Base-by-base conservation (phyloP, 306 rosid species). In the Adenanthera pavonina region DNA sequence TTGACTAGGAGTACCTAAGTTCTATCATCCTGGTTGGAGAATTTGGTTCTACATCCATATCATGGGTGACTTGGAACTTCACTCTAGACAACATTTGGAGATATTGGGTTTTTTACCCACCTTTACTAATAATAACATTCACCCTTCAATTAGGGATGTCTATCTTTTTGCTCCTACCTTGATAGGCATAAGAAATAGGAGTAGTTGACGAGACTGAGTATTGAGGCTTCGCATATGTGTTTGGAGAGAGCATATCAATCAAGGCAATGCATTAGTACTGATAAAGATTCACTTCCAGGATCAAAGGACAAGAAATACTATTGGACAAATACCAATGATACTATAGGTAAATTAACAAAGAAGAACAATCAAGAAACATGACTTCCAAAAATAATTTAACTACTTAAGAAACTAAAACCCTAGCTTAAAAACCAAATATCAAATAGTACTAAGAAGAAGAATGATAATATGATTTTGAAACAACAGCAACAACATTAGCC, bases 31-130 rank as follows among this genome's bases (percentile, higher is more conserved):
- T 85, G 36, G 88, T 84, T 0, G 33, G 33, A 51, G 89, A 93
- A 80, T 82, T 89, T 46, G 88, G 97, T 41, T 96, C 98, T 3
- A 97, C 97, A 19, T 96, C 99, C 84, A 87, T 88, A 68, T 96
- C 99, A 30, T 98, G 91, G 7, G 99, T 96, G 80, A 96, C 94
- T 67, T 96, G 99, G 76, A 96, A 93, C 88, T 93, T 93, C 3
- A 98, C 99, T 2, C 98, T 98, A 69, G 99, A 96, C 76, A 92
- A 97, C 74, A 85, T 72, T 81, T 96, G 99, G 48, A 96, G 98
- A 86, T 91, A 92, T 89, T 96, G 93, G 70, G 93, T 96, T 38
- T 98, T 96, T 83, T 96, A 98, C 30, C 99, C 99, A 5, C 91
- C 93, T 85, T 96, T 96, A 43, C 99, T 98, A 82, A 96, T 94